A percentile compares a stretch with the other conserved stretches of the same genome.
These are phyloP conservation scores for Polyporus arcularius DNA, from an alignment of 768 basidiomycete genomes.

Conservation along the genomic window DNA sequence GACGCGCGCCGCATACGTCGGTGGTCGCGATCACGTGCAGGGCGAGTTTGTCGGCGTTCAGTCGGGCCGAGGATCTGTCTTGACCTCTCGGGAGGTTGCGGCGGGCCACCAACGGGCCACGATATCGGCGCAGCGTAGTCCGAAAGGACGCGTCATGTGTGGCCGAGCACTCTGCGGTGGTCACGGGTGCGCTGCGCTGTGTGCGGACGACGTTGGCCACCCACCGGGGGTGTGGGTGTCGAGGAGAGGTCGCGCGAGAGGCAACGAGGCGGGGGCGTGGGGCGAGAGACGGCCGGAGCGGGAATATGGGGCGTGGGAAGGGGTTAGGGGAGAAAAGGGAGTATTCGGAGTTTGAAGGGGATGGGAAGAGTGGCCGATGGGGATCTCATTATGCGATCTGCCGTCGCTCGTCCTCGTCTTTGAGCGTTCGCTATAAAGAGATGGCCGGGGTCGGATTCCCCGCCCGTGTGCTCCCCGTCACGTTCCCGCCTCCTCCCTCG, in stretches of 20 bases:
- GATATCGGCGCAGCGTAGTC: slow-evolving; percentile 5
- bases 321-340: neutral
- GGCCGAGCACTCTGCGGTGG: neutral
- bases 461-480: slow-evolving; percentile 16
- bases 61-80: slow-evolving; percentile 12
- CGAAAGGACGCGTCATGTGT: slow-evolving; percentile 15
- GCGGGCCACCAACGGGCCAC: neutral
- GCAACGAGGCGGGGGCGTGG: slow-evolving; percentile 19
- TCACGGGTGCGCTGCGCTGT: neutral
- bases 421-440: slow-evolving; percentile 9
- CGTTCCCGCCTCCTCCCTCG: slow-evolving; percentile 2
- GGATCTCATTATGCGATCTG: slow-evolving; percentile 7
- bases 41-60: slow-evolving; percentile 7
- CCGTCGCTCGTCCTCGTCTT: slow-evolving; percentile 1
- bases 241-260: slow-evolving; percentile 3
- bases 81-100: slow-evolving; percentile 4
- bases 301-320: slow-evolving; percentile 2
- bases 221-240: neutral
- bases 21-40: slow-evolving; percentile 10
- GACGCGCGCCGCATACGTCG: neutral
- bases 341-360: slow-evolving; percentile 11
- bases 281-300: slow-evolving; percentile 7
- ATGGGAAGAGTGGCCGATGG: neutral
- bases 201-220: neutral
- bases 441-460: slow-evolving; percentile 13